These are phyloP conservation scores for Aspergillus wentii DNA, from an alignment of 495 filamentous ascomycete species.

Conservation along the genomic window DNA sequence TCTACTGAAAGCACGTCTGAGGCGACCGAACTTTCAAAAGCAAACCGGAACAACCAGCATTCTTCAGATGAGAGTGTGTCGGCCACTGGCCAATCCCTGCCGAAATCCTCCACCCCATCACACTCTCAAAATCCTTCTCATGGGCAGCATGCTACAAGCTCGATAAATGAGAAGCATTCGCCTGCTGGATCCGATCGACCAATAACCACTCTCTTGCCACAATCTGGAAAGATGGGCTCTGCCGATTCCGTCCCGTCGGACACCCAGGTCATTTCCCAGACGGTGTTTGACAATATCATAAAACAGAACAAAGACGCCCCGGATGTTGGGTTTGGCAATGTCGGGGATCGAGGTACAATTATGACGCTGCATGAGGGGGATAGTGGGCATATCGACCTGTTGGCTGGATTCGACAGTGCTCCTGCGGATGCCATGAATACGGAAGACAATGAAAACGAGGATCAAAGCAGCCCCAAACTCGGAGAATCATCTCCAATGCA, in stretches of 20 bases:
- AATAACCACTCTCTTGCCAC: conserved; percentile 5
- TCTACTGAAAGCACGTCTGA: too few relatives aligned
- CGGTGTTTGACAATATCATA: conserved; percentile 45
- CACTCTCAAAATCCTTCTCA: not conserved
- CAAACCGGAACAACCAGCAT: not conserved
- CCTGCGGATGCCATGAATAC: conserved; percentile 18
- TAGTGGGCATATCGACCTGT: conserved; percentile 44
- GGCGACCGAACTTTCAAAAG: conserved; percentile 1
- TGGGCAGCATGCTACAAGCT: conserved; percentile 15
- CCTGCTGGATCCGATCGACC: conserved; percentile 3
- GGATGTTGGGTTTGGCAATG: conserved; percentile 13
- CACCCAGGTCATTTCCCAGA: conserved; percentile 51
- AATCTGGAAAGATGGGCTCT: conserved; percentile 27
- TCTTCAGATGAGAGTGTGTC: conserved; percentile 1
- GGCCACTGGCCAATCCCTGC: conserved; percentile 2
- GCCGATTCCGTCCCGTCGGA: conserved; percentile 34
- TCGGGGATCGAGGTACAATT: conserved; percentile 28
- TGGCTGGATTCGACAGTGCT: conserved; percentile 33
- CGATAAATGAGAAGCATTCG: conserved; percentile 4
- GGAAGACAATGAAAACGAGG: conserved; percentile 36
- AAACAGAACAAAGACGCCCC: conserved; percentile 30
- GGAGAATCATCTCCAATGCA: conserved; percentile 35
- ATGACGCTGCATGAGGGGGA: conserved; percentile 41
- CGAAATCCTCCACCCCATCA: conserved; percentile 1
- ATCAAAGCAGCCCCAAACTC: conserved; percentile 30